Base-by-base conservation (phyloP, 106 monocot species). In the Dactylorhiza incarnata region DNA sequence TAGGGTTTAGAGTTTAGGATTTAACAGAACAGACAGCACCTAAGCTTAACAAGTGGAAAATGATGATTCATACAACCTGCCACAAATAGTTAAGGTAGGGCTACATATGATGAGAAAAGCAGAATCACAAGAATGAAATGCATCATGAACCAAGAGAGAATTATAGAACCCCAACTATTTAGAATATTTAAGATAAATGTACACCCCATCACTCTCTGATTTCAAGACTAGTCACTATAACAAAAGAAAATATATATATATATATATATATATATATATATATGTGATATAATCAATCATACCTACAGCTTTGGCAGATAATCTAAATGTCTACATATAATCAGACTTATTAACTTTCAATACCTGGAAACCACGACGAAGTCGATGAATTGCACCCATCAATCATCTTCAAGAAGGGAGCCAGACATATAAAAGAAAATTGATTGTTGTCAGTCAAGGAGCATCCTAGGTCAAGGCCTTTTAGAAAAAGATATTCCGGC, bases 321-420 rank as follows among this genome's bases (percentile, higher is more conserved):
- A 59, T n/a, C 69, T 70, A 68, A 46, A 71, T 25, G 48, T 61
- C 72, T 59, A 76, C 44, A 24, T 71, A 45, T 62, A 43, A 76
- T 81, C 61, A 26, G 71, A 13, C 37, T 79, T 76, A 76, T 81
- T 80, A 68, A 26, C 17, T 81, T 58, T 45, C 56, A n/a, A 55
- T 72, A 14, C 73, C 61, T 69, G 19, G 67, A 75, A 75, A 22
- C 56, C 76, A 68, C 73, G 48, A 25, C 22, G 7, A 56, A 19
- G 4, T 54, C 0, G 58, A 44, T 74, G 45, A 67, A 53, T 68
- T 16, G 43, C 15, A 3, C 48, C 58, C 46, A 76, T 75, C 75
- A 22, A 16, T 17, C 47, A 70, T 55, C 13, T 29, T 69, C 46
- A 71, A 13, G 51, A 69, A 14, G 71, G 72, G 26, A 59, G 58